Base-by-base conservation (phyloP, 805 yeast genomes). In the Groenewaldozyma salmanticensis region DNA sequence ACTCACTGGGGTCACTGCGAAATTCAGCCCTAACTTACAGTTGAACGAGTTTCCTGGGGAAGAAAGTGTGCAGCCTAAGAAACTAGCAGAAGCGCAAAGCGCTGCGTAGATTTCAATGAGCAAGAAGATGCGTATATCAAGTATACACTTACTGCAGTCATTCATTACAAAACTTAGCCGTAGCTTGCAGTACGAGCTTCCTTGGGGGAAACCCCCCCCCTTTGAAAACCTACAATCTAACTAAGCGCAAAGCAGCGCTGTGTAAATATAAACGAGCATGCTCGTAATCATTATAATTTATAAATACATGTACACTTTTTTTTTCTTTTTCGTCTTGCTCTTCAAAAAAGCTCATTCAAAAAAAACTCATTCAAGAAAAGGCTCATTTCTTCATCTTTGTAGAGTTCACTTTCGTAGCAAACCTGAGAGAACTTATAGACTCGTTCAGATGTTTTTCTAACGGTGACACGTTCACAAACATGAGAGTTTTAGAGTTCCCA, bases 401-500 rank as follows among this genome's bases (percentile, higher is more conserved):
- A 27, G 46, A 44, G 44, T 52, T 52, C 16, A 52, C 63, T 48
- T 60, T 86, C 3, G 85, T 75, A 0, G 97, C 97, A 68, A 90
- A 90, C 39, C 96, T 66, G 37, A 92, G 66, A 0, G 95, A 84
- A 54, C 84, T 86, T 24, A 88, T 51, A 1, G 95, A 81, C 57
- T 92, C 98, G 49, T 69, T 74, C 32, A 78, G 66, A 57, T 84
- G 82, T 13, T 61, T 61, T 7, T 57, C 57, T 38, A 72, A 62
- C 2, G 95, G 87, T 1, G 95, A 81, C 1, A 88, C 70, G 52
- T 86, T 88, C 13, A 87, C 96, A 68, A 90, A 81, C 95, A 90
- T 87, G 44, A 90, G 66, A 0, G 96, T 86, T 60, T 90, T 92
- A 2, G 95, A 83, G 42, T 75, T 72, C 0, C 95, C 96, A 4